These are phyloP conservation scores for Gossypium longicalyx DNA, from an alignment of 345 rosid genomes.

Conservation along the genomic window DNA sequence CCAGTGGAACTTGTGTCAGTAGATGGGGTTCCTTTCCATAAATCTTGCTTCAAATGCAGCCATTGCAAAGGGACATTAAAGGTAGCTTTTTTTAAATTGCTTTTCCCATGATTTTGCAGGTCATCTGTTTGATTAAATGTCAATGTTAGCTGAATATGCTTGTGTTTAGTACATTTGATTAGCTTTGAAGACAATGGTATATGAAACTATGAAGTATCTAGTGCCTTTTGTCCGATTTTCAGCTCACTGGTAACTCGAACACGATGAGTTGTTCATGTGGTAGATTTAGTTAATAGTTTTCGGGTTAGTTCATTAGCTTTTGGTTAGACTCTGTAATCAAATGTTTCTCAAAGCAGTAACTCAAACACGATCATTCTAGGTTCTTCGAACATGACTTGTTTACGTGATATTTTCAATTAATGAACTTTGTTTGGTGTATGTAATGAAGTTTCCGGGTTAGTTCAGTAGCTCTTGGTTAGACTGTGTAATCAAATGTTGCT, in stretches of 20 bases:
- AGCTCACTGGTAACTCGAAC: too few species aligned
- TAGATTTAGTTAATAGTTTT: too few species aligned
- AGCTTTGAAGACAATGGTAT: not conserved
- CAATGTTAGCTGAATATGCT: not conserved
- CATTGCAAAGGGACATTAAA: constrained; percentile 93
- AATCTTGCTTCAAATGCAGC: constrained; percentile 90
- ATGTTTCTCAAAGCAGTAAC: not conserved
- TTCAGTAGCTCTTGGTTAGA: not conserved
- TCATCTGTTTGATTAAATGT: not conserved
- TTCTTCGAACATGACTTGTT: too few species aligned
- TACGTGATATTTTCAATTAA: too few species aligned
- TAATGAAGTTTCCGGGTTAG: not conserved
- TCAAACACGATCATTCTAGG: not conserved
- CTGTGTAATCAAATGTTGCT: not conserved
- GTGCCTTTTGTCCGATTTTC: not conserved
- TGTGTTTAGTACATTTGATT: not conserved
- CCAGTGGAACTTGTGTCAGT: constrained; percentile 89
- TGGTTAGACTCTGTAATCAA: not conserved
- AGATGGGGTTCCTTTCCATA: constrained; percentile 85
- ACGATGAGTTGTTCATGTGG: too few species aligned
- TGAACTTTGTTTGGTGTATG: too few species aligned
- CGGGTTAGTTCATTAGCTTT: too few species aligned
- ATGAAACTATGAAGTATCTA: not conserved
- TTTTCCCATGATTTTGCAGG: not conserved
- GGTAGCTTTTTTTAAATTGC: constrained; percentile 29